Evolutionary conservation across 768 basidiomycete species (phyloP).

Genomic region (Suillus sp.): DNA sequence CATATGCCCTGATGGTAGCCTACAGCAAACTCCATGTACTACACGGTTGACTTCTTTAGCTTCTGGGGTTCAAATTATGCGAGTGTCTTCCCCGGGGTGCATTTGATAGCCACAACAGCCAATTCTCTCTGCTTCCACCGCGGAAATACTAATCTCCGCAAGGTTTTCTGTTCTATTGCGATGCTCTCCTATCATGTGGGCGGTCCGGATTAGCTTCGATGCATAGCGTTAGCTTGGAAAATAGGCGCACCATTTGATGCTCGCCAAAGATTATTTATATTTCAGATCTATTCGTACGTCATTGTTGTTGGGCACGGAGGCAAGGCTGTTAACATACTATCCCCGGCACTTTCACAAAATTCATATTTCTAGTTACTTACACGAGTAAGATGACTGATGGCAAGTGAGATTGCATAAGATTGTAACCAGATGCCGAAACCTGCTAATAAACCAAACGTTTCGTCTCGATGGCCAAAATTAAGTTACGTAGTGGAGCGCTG

Average conservation of each 20-base stretch:
- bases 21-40: not conserved
- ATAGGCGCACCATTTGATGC: not conserved
- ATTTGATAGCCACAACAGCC: too few species aligned
- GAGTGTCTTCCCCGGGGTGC: not conserved
- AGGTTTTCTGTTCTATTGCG: not conserved
- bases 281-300: not conserved
- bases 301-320: too few species aligned
- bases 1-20: too few species aligned
- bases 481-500: not conserved
- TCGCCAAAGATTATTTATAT: not conserved
- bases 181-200: not conserved
- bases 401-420: not conserved
- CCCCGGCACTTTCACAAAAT: too few species aligned
- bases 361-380: not conserved
- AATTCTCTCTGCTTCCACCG: not conserved
- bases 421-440: not conserved
- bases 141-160: not conserved
- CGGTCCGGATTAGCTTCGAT: not conserved
- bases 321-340: too few species aligned
- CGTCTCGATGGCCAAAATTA: not conserved
- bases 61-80: not conserved
- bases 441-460: not conserved
- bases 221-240: not conserved
- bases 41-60: not conserved
- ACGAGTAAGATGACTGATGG: not conserved